Evolutionary conservation across 148 eudicot species (phyloP).

Genomic region (Camellia sinensis): DNA sequence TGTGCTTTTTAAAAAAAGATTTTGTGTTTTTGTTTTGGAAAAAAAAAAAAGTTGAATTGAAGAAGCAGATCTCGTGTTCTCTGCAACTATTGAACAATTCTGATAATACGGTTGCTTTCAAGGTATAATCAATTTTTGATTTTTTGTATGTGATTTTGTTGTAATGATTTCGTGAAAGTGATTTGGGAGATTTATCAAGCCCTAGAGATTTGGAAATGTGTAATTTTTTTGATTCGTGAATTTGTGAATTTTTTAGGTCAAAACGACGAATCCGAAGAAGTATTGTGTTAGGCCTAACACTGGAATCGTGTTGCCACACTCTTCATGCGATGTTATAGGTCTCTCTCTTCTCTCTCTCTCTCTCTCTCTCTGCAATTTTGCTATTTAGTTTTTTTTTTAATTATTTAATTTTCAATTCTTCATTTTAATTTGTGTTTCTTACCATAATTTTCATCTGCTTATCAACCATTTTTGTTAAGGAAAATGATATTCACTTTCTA

Average conservation of each 20-base stretch:
- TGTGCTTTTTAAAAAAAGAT: constrained; percentile 5
- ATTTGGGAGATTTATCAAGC: background rate
- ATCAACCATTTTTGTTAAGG: background rate
- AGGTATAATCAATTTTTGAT: constrained; percentile 40
- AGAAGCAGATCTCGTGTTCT: constrained; percentile 90
- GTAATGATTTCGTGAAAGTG: background rate
- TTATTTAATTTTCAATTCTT: background rate
- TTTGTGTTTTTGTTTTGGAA: constrained; percentile 12
- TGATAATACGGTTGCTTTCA: constrained; percentile 75
- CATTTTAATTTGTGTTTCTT: background rate
- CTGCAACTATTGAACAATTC: constrained; percentile 67
- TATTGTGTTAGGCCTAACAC: constrained; percentile 85
- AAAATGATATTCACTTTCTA: too few species aligned
- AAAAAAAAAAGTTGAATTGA: constrained; percentile 60
- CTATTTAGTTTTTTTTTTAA: background rate
- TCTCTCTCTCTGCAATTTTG: background rate
- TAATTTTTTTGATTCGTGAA: background rate
- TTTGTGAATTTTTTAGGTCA: constrained; percentile 49
- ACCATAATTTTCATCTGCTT: background rate
- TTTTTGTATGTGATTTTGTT: background rate
- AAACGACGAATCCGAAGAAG: constrained; percentile 90
- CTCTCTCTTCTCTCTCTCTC: background rate
- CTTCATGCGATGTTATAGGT: constrained; percentile 78
- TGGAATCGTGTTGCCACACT: constrained; percentile 71
- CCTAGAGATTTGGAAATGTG: constrained; percentile 8